These are phyloP conservation scores for Boeremia lycopersici DNA, from an alignment of 2,329 filamentous ascomycete genomes.

Conservation along the genomic window DNA sequence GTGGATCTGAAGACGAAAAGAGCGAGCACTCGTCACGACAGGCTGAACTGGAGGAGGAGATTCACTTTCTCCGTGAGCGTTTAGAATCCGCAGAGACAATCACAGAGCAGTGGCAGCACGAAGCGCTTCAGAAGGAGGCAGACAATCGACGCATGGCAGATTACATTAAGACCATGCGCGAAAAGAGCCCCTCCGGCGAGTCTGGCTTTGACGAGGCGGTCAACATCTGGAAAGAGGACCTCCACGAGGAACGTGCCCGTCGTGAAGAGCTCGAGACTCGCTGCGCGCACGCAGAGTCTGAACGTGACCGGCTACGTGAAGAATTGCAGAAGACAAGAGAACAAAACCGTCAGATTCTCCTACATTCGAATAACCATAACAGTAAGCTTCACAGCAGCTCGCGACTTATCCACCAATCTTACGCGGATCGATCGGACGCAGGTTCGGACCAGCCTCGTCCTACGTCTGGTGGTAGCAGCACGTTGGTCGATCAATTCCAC, in stretches of 20 bases:
- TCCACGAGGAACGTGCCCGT: conserved; percentile 87
- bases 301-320: conserved; percentile 81
- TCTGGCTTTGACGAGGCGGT: conserved; percentile 49
- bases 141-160: conserved; percentile 89
- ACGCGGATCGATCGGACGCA: conserved; percentile 46
- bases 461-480: conserved; percentile 59
- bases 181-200: conserved; percentile 45
- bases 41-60: conserved; percentile 79
- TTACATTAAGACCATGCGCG: conserved; percentile 71
- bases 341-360: conserved; percentile 45
- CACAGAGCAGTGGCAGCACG: conserved; percentile 80
- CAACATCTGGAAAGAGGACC: conserved; percentile 92
- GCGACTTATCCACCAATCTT: conserved; percentile 48
- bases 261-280: conserved; percentile 87
- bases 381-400: conserved; percentile 47
- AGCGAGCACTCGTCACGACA: conserved; percentile 63
- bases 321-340: conserved; percentile 75
- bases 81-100: conserved; percentile 83
- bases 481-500: conserved; percentile 83
- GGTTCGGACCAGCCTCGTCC: conserved; percentile 45
- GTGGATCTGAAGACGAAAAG: conserved; percentile 58
- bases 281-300: conserved; percentile 87
- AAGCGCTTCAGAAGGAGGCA: conserved; percentile 77
- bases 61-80: conserved; percentile 81
- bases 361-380: conserved; percentile 43